Evolutionary conservation across 2,329 filamentous ascomycete species (phyloP), one percentile per base, ranked within the genome.

Genomic region (Ophiocordyceps camponoti-saundersi): DNA sequence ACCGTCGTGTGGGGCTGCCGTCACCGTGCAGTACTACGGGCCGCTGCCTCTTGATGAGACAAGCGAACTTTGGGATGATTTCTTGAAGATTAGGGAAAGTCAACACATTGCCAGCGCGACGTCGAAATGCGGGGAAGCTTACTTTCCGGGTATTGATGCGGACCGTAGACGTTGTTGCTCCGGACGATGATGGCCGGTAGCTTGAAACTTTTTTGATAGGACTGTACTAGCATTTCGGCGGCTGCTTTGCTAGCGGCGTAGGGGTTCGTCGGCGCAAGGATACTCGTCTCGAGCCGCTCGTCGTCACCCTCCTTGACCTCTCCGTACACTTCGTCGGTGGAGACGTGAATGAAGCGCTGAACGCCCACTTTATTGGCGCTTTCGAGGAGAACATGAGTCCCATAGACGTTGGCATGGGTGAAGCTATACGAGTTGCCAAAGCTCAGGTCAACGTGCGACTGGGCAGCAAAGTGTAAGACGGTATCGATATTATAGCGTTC

Each of bases 131-230:
- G n/a, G n/a, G 56, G n/a, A 10, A 11, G 57, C 81, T 63, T 65
- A 88, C 84, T 88, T 65, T 89, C 84, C 0, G 84, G 84, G 59
- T 82, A 88, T 59, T 90, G 85, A 58, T 89, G 83, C 21, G 85
- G 85, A 0, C 85, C 85, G 56, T 89, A 92, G 29, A 90, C 83
- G 56, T 92, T 90, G 67, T 90, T 90, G 59, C 82, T 82, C 45
- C 85, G 73, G 26, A 89, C 81, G 54, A 89, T 85, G 52, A 90
- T 85, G 46, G 79, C 77, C 1, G 85, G 85, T 13, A 92, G 70
- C 61, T 83, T 82, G 69, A 88, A 89, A 62, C 80, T 85, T 66
- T 85, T 87, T 59, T 81, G 75, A 60, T 89, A 92, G n/a, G 84
- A 85, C 60, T 83, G 80, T n/a, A 90, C 83, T 57, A 86, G 71